Evolutionary conservation across 2,329 filamentous ascomycete species (phyloP).

Genomic region (Pseudocercospora macadamiae): DNA sequence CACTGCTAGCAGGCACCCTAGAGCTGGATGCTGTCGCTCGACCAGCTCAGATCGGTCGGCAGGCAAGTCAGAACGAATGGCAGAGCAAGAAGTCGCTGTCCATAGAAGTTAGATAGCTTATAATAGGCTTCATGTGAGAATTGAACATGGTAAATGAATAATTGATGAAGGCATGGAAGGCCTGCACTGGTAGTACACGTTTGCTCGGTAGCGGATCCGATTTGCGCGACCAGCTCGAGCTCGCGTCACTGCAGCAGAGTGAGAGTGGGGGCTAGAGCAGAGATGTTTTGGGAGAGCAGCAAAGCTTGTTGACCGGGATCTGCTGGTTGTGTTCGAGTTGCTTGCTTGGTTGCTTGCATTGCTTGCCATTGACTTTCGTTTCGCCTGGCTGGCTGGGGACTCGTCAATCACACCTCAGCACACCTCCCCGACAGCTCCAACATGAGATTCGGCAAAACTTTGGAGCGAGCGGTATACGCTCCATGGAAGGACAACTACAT

Average conservation of each 20-base stretch:
- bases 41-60: conserved; percentile 18
- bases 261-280: too few species aligned
- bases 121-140: too few species aligned
- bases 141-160: too few species aligned
- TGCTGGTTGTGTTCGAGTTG: neutral
- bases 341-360: too few species aligned
- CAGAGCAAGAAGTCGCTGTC: conserved; percentile 2
- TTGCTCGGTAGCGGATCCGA: too few species aligned
- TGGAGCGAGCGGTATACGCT: conserved; percentile 75
- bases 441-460: conserved; percentile 94
- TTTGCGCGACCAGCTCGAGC: too few species aligned
- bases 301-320: neutral
- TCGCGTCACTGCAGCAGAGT: too few species aligned
- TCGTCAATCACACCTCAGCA: neutral
- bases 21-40: conserved; percentile 22
- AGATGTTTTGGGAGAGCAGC: neutral
- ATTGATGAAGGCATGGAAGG: too few species aligned
- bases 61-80: neutral
- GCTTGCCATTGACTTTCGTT: neutral
- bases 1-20: conserved; percentile 25
- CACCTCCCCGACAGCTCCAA: conserved; percentile 7
- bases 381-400: neutral
- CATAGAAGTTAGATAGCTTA: conserved; percentile 3
- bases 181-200: too few species aligned
- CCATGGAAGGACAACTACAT: conserved; percentile 95